These are phyloP conservation scores for Phaeotremella fagi DNA, from an alignment of 768 basidiomycete species.

Conservation along the genomic window DNA sequence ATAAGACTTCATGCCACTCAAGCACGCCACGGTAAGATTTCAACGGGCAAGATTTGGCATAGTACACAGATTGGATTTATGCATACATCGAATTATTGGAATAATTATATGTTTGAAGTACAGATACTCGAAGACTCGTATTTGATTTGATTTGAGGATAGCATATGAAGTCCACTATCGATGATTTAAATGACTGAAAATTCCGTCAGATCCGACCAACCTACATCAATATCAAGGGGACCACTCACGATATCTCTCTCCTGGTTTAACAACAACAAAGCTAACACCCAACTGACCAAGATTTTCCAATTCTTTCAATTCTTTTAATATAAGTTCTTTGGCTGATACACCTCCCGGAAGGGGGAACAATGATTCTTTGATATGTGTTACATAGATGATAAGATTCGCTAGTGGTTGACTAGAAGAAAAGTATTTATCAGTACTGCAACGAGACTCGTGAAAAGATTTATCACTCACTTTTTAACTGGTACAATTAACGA, in stretches of 20 bases:
- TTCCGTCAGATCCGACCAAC: too few species aligned
- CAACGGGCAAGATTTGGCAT: too few species aligned
- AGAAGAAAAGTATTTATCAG: background rate
- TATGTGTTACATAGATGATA: slow-evolving; percentile 71
- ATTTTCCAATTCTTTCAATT: slow-evolving; percentile 63
- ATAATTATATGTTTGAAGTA: too few species aligned
- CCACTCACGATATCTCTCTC: slow-evolving; percentile 71
- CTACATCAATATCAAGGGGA: too few species aligned
- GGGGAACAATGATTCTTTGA: slow-evolving; percentile 67
- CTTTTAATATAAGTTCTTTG: slow-evolving; percentile 64
- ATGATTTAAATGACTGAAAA: too few species aligned
- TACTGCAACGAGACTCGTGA: background rate
- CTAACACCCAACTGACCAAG: slow-evolving; percentile 64
- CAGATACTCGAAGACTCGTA: too few species aligned
- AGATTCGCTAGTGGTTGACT: slow-evolving; percentile 41
- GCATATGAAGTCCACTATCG: too few species aligned
- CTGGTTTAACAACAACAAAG: slow-evolving; percentile 68
- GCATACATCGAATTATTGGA: too few species aligned
- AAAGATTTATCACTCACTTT: slow-evolving; percentile 4
- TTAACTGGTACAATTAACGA: slow-evolving; percentile 43
- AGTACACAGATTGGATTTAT: too few species aligned
- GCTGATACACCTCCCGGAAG: slow-evolving; percentile 52
- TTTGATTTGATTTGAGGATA: too few species aligned
- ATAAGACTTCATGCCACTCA: too few species aligned
- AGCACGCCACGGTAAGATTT: too few species aligned